Evolutionary conservation across 768 basidiomycete species (phyloP), one percentile per base, ranked within the genome.

Genomic region (Lactifluus piperatus): DNA sequence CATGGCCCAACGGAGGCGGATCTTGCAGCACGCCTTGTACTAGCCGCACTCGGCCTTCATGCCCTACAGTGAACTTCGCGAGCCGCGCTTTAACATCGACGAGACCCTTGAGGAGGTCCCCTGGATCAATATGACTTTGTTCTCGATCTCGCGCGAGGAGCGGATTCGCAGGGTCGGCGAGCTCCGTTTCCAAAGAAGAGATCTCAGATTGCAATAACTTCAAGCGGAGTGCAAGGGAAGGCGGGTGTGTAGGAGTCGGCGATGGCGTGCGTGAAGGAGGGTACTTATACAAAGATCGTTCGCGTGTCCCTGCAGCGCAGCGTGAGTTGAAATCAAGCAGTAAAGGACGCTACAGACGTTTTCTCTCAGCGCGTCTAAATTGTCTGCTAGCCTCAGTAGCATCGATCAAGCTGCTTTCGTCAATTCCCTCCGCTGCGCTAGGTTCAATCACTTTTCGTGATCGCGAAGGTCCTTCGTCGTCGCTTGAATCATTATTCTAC

Each of bases 161-260:
- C 16, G 86, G 85, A 68, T 86, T 91, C 3, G 88, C 80, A 10
- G 88, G 89, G 64, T 91, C 88, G 0, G 84, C 77, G n/a, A 94
- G 76, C 67, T 94, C 91, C 1, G 74, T 69, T 69, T 99, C 95
- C 4, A 99, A 77, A 29, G 90, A 79, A 0, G 79, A 71, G 0
- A 97, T 76, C 67, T 99, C 95, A 2, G 79, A 78, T 60, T 92
- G 88, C 8, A 99, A 76, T 2, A 75, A 71, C 9, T 80, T 79
- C 22, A 93, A 71, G 32, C 70, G 71, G 36, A 68, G 65, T 0
- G 73, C 64, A 6, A 73, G 61, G 2, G 71, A 67, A 14, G 65
- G 63, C 39, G 71, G 68, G 37, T 70, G 74, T 1, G 71, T 73
- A 30, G 70, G 63, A 9, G 78, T 76, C 0, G 76, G 74, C 5